Conservation (phyloP, 805 yeast species). For the Wickerhamiella nectarea region DNA sequence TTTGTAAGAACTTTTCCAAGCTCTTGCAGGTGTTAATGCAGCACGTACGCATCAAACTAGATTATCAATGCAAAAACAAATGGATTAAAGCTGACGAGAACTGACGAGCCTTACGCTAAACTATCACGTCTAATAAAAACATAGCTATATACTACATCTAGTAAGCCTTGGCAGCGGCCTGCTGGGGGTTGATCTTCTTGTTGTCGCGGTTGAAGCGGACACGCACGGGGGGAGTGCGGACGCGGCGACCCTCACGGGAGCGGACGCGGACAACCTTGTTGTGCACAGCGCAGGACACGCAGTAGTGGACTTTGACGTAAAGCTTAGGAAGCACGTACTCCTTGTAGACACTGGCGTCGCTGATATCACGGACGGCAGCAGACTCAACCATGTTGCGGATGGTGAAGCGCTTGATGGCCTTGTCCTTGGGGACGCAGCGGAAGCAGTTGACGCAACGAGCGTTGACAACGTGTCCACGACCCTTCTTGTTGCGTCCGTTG, state of each 20-base stretch:
- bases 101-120: background rate
- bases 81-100: too few relatives aligned
- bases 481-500: slow-evolving; percentile 99
- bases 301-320: slow-evolving; percentile 99
- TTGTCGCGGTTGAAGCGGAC: slow-evolving; percentile 91
- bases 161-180: slow-evolving; percentile 49
- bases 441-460: slow-evolving; percentile 99
- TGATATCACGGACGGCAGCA: slow-evolving; percentile 97
- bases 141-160: slow-evolving; percentile 5
- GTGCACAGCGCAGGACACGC: slow-evolving; percentile 99
- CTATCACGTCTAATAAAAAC: background rate
- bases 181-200: slow-evolving; percentile 91
- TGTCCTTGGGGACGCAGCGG: slow-evolving; percentile 99
- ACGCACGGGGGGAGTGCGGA: slow-evolving; percentile 98
- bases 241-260: slow-evolving; percentile 96
- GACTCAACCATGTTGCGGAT: slow-evolving; percentile 99
- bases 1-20: background rate
- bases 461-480: slow-evolving; percentile 99
- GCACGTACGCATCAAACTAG: too few relatives aligned
- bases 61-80: too few relatives aligned
- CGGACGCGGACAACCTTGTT: slow-evolving; percentile 99
- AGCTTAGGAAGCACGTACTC: slow-evolving; percentile 99
- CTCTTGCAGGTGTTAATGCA: too few relatives aligned
- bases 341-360: slow-evolving; percentile 98
- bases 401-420: slow-evolving; percentile 99